Evolutionary conservation across 2,329 filamentous ascomycete species (phyloP).

Genomic region (Camillea tinctor): DNA sequence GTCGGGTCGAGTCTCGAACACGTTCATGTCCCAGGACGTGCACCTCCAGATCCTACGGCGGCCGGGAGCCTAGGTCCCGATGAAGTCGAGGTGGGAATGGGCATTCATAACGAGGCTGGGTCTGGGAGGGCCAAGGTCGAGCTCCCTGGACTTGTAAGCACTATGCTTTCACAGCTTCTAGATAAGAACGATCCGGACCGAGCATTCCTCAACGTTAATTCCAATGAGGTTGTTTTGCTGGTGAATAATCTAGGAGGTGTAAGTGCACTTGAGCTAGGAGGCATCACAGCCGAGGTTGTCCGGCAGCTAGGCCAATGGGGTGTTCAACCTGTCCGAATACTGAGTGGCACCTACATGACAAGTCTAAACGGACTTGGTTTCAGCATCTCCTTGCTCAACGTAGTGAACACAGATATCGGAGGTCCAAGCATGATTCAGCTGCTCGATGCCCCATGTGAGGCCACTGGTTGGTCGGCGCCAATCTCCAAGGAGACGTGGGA

Average conservation of each 20-base stretch:
- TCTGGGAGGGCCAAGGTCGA: slow-evolving; percentile 52
- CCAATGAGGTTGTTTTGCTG: slow-evolving; percentile 64
- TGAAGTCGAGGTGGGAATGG: slow-evolving; percentile 70
- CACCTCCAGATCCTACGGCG: slow-evolving; percentile 44
- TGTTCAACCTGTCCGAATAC: slow-evolving; percentile 62
- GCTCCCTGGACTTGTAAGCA: slow-evolving; percentile 55
- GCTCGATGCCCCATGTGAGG: slow-evolving; percentile 68
- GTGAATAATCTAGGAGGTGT: slow-evolving; percentile 77
- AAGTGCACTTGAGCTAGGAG: slow-evolving; percentile 69
- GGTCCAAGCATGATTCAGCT: slow-evolving; percentile 65
- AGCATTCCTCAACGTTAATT: slow-evolving; percentile 64
- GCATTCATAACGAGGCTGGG: slow-evolving; percentile 71
- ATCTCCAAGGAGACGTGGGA: slow-evolving; percentile 64
- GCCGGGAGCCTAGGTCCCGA: slow-evolving; percentile 55
- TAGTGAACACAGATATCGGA: slow-evolving; percentile 56
- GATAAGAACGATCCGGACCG: slow-evolving; percentile 65
- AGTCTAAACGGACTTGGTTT: slow-evolving; percentile 75
- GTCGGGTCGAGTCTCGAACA: slow-evolving; percentile 85
- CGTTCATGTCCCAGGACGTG: slow-evolving; percentile 87
- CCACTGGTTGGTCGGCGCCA: slow-evolving; percentile 67
- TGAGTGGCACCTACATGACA: slow-evolving; percentile 75
- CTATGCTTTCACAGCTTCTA: slow-evolving; percentile 69
- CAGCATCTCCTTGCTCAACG: slow-evolving; percentile 68
- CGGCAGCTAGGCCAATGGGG: slow-evolving; percentile 58
- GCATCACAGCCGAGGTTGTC: slow-evolving; percentile 67